A percentile compares a stretch with the other conserved stretches of the same genome.
Conservation (phyloP, 768 basidiomycete species). For the Brasilioporus rufonigricans region DNA sequence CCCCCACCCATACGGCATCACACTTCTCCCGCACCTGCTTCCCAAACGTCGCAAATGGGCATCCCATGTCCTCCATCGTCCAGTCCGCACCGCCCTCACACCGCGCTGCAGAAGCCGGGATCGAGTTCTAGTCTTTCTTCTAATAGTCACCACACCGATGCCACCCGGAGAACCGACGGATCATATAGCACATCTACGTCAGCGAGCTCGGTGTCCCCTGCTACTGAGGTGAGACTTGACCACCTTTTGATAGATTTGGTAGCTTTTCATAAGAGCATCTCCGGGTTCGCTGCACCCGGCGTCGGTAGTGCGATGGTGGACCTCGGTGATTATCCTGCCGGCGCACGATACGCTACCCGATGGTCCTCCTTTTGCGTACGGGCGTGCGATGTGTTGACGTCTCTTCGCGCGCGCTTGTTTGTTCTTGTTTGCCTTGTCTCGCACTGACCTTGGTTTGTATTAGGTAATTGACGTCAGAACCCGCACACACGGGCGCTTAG, state of each 20-base stretch:
- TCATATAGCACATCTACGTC: conserved; percentile 25
- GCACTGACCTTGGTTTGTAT: conserved; percentile 11
- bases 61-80: conserved; percentile 7
- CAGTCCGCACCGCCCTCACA: conserved; percentile 5
- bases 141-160: conserved; percentile 26
- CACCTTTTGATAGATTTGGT: conserved; percentile 12
- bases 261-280: conserved; percentile 14
- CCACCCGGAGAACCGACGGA: conserved; percentile 23
- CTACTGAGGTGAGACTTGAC: conserved; percentile 21
- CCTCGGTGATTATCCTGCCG: conserved; percentile 25
- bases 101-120: conserved; percentile 22
- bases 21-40: conserved; percentile 20
- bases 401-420: conserved; percentile 8
- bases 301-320: conserved; percentile 8
- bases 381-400: neutral
- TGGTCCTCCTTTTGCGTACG: neutral
- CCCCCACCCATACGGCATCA: conserved; percentile 23
- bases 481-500: conserved; percentile 9
- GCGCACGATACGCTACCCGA: neutral
- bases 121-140: conserved; percentile 27
- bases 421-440: neutral
- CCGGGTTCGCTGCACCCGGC: conserved; percentile 17
- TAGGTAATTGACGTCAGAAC: conserved; percentile 31
- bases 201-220: conserved; percentile 20
- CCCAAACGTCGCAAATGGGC: conserved; percentile 9